Conservation (phyloP, 192 early-diverging fungal genomes). For the Backusella tarrabulga region DNA sequence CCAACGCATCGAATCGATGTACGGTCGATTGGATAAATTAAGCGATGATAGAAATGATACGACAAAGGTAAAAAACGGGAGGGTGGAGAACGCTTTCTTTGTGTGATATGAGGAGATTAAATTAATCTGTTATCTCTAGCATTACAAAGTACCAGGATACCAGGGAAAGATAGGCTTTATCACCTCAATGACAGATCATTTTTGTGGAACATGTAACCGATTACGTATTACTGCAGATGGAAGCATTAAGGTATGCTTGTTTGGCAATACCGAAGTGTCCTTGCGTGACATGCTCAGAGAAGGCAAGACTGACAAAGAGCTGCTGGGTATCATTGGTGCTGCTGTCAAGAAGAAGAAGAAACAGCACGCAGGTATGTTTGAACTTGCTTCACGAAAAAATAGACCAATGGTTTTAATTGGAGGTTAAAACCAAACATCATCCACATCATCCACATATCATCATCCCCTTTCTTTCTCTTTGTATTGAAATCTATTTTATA, state of each 20-base stretch:
- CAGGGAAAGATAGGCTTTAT: constrained; percentile 94
- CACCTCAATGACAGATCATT: constrained; percentile 97
- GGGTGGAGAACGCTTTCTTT: too few species aligned
- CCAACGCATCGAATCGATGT: constrained; percentile 48
- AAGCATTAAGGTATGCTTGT: constrained; percentile 90
- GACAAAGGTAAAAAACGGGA: constrained; percentile 52
- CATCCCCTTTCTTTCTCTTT: background rate
- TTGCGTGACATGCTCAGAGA: constrained; percentile 77
- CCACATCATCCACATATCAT: background rate
- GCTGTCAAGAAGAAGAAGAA: constrained; percentile 90
- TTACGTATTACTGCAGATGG: constrained; percentile 93
- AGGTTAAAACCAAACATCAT: constrained; percentile 50
- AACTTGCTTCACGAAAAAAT: constrained; percentile 80
- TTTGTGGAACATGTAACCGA: constrained; percentile 93
- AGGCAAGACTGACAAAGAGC: constrained; percentile 58
- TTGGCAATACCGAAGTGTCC: constrained; percentile 90
- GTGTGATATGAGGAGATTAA: background rate
- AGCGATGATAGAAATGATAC: constrained; percentile 85
- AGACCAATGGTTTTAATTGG: constrained; percentile 96
- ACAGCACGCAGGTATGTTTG: constrained; percentile 92
- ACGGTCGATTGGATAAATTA: constrained; percentile 62
- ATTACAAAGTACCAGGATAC: constrained; percentile 75
- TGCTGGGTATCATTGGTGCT: constrained; percentile 68
- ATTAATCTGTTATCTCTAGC: constrained; percentile 29
- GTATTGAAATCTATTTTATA: background rate